A percentile compares a stretch with the other conserved stretches of the same genome.
Evolutionary conservation across 768 basidiomycete genomes (phyloP).

Genomic region (Hygrophorus pudorinus): DNA sequence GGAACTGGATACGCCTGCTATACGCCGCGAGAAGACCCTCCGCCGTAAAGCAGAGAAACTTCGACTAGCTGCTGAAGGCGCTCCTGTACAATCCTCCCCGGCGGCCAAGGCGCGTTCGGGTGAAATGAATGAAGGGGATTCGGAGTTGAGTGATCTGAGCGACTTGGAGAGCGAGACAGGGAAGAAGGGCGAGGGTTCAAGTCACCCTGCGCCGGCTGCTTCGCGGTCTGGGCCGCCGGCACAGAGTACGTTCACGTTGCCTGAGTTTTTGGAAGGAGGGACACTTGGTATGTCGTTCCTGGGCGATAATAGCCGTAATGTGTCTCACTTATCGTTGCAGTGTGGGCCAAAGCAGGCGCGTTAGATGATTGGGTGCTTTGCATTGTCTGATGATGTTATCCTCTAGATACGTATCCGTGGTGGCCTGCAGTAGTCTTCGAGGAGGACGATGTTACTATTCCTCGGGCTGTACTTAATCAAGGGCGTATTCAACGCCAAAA

Average conservation of each 20-base stretch:
- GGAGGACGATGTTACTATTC: conserved; percentile 49
- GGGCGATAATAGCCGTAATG: neutral
- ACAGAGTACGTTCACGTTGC: neutral
- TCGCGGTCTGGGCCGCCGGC: conserved; percentile 2
- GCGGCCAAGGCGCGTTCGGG: neutral
- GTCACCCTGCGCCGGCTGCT: neutral
- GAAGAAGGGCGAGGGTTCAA: conserved; percentile 3
- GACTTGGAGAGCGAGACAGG: conserved; percentile 24
- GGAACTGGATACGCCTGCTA: conserved; percentile 62
- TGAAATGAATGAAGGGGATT: conserved; percentile 17
- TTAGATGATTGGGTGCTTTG: conserved; percentile 3
- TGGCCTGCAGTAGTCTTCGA: conserved; percentile 79
- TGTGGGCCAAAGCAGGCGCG: conserved; percentile 78
- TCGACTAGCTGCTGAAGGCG: conserved; percentile 7
- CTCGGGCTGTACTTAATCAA: conserved; percentile 25
- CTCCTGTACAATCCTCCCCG: neutral
- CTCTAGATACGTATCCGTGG: conserved; percentile 67
- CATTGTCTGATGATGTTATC: conserved; percentile 4
- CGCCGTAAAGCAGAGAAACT: conserved; percentile 33
- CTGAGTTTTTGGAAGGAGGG: conserved; percentile 23
- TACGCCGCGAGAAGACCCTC: conserved; percentile 46
- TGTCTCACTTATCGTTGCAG: conserved; percentile 25
- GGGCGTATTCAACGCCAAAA: conserved; percentile 17
- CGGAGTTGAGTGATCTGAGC: conserved; percentile 37
- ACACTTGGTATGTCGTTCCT: conserved; percentile 47